Evolutionary conservation across 176 grass and related monocot genomes (phyloP).

Genomic region (Cenchrus fungigraminus): DNA sequence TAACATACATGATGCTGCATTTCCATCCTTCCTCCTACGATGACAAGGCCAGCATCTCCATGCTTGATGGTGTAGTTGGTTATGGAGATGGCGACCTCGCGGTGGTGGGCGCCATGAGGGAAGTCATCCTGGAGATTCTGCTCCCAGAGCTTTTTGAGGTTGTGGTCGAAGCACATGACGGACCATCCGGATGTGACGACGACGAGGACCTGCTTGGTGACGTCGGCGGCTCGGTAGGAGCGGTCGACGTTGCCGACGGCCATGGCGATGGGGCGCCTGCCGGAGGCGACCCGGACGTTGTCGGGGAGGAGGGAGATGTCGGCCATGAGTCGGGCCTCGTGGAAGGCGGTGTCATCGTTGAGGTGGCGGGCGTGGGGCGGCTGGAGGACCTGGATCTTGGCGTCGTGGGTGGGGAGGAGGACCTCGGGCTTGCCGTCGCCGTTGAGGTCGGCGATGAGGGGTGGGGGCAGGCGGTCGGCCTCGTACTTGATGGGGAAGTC

Average conservation of each 20-base stretch:
- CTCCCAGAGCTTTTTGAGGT: conserved; percentile 97
- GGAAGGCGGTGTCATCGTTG: conserved; percentile 63
- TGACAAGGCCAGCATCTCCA: conserved; percentile 83
- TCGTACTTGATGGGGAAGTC: conserved; percentile 93
- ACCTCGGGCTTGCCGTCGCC: conserved; percentile 87
- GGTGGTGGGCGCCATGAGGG: conserved; percentile 78
- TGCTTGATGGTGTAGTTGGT: conserved; percentile 94
- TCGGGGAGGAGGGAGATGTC: conserved; percentile 79
- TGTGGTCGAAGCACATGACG: conserved; percentile 99
- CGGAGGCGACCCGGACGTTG: conserved; percentile 75
- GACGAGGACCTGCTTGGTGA: conserved; percentile 81
- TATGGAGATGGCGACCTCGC: conserved; percentile 80
- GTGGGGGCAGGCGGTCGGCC: conserved; percentile 81
- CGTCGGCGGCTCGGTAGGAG: conserved; percentile 52
- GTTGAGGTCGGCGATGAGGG: conserved; percentile 88
- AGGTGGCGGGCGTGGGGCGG: conserved; percentile 31
- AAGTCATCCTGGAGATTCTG: conserved; percentile 87
- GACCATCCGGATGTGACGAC: conserved; percentile 94
- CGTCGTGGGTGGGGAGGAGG: conserved; percentile 86
- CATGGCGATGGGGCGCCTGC: conserved; percentile 82
- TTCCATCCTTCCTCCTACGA: conserved; percentile 94
- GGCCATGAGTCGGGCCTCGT: conserved; percentile 77
- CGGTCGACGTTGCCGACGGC: conserved; percentile 80
- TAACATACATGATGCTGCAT: conserved; percentile 81
- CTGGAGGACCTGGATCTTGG: conserved; percentile 86